Evolutionary conservation across 257 asterid species (phyloP).

Genomic region (Solanum piurae): DNA sequence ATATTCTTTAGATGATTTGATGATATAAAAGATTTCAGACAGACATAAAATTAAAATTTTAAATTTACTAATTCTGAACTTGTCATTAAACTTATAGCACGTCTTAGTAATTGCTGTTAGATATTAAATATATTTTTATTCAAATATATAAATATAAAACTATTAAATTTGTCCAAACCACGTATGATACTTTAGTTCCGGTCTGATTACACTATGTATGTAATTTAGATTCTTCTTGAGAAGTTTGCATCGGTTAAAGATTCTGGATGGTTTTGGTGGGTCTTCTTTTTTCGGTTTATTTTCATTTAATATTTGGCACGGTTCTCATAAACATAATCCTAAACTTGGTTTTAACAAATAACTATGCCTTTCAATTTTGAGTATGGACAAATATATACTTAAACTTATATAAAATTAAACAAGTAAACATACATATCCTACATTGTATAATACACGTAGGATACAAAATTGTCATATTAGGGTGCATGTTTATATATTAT

Average conservation of each 20-base stretch:
- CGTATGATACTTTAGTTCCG: neutral
- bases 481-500: too few relatives aligned
- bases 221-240: too few relatives aligned
- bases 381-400: too few relatives aligned
- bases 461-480: too few relatives aligned
- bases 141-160: neutral
- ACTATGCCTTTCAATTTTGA: too few relatives aligned
- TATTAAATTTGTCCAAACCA: neutral
- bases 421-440: too few relatives aligned
- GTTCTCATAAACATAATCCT: too few relatives aligned
- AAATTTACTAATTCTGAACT: neutral
- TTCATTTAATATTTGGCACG: neutral
- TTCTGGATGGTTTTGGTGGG: neutral
- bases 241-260: slow-evolving; percentile 4
- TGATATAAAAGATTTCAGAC: neutral
- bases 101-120: neutral
- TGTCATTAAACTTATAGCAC: neutral
- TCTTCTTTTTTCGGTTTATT: neutral
- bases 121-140: neutral
- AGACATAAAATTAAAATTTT: neutral
- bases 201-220: too few relatives aligned
- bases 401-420: too few relatives aligned
- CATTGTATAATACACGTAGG: too few relatives aligned
- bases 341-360: too few relatives aligned
- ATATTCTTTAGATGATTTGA: too few relatives aligned